These are phyloP conservation scores for Crotalaria pallida DNA, from an alignment of 306 rosid genomes.

Conservation along the genomic window DNA sequence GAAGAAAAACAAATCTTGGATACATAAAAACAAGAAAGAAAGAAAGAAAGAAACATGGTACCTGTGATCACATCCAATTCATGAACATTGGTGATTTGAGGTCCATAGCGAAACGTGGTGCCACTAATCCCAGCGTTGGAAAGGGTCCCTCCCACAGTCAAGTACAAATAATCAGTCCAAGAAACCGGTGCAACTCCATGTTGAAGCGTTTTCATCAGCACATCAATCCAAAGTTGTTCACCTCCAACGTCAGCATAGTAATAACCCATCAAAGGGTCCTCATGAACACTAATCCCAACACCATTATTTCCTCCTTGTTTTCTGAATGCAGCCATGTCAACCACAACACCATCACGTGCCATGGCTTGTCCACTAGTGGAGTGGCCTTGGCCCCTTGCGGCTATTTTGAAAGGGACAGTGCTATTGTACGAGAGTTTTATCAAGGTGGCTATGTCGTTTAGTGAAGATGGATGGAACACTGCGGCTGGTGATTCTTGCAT, in stretches of 20 bases:
- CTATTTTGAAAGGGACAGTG: conserved; percentile 39
- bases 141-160: conserved; percentile 73
- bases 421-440: conserved; percentile 37
- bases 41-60: neutral
- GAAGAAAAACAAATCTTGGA: no score
- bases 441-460: conserved; percentile 35
- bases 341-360: conserved; percentile 58
- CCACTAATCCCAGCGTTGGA: conserved; percentile 77
- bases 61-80: conserved; percentile 75
- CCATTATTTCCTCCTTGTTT: conserved; percentile 8
- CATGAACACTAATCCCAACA: conserved; percentile 20
- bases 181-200: conserved; percentile 62
- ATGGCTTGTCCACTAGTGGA: conserved; percentile 66
- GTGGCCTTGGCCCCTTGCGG: conserved; percentile 68
- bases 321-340: conserved; percentile 48
- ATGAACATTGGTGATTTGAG: conserved; percentile 61
- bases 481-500: conserved; percentile 39
- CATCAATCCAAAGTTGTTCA: conserved; percentile 60
- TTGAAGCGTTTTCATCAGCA: conserved; percentile 39
- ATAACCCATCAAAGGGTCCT: conserved; percentile 27
- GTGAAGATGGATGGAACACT: conserved; percentile 57
- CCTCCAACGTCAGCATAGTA: conserved; percentile 76
- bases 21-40: neutral
- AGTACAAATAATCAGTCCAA: conserved; percentile 66
- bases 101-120: conserved; percentile 59